These are phyloP conservation scores for Syncephalastrum racemosum DNA, from an alignment of 371 early-diverging fungal genomes.

Conservation along the genomic window DNA sequence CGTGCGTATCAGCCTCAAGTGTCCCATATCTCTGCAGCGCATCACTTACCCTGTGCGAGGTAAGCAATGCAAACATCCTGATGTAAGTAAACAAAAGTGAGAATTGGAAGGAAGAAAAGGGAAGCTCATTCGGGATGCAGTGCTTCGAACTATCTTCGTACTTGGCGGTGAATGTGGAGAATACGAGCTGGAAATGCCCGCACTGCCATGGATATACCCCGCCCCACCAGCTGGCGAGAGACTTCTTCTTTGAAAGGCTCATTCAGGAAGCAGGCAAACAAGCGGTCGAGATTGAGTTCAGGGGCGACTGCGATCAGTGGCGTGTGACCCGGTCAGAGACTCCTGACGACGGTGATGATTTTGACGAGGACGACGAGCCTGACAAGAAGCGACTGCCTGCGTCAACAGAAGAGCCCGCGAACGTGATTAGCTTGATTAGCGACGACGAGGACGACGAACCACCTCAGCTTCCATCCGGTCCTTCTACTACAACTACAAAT, in stretches of 20 bases:
- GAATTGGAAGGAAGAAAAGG: neutral
- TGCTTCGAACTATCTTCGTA: constrained; percentile 40
- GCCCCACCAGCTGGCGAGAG: constrained; percentile 21
- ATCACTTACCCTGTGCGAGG: neutral
- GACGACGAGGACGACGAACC: constrained; percentile 34
- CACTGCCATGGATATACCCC: constrained; percentile 26
- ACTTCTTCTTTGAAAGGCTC: constrained; percentile 27
- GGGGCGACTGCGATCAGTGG: constrained; percentile 15
- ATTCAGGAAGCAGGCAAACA: constrained; percentile 22
- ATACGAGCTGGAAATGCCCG: constrained; percentile 37
- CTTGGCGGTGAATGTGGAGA: constrained; percentile 21
- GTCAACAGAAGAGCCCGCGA: neutral
- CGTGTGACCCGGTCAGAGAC: constrained; percentile 25
- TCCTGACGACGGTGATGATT: constrained; percentile 13
- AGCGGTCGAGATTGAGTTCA: constrained; percentile 32
- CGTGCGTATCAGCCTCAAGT: constrained; percentile 31
- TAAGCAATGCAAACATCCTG: constrained; percentile 7
- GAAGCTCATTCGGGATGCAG: constrained; percentile 12
- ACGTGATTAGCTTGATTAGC: constrained; percentile 39
- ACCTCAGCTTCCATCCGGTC: too few relatives aligned
- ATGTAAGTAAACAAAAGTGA: constrained; percentile 23
- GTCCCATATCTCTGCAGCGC: constrained; percentile 22
- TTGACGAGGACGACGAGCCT: constrained; percentile 15
- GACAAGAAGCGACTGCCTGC: neutral
- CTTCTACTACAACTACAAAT: too few relatives aligned